Conservation (phyloP, 495 filamentous ascomycete genomes). For the Podospora anserina region DNA sequence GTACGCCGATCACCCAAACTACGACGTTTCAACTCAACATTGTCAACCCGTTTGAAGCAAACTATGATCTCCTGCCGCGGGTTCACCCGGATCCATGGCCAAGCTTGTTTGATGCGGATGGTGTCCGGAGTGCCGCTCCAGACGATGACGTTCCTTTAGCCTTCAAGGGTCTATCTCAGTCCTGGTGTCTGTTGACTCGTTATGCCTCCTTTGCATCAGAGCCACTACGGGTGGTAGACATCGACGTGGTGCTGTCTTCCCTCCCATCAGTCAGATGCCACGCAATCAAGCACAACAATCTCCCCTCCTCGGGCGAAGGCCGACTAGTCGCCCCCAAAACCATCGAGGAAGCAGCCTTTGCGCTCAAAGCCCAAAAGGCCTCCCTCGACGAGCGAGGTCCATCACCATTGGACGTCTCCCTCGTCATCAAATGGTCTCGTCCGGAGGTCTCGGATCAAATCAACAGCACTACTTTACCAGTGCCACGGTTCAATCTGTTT, state of each 20-base stretch:
- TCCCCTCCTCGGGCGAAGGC: conserved; percentile 28
- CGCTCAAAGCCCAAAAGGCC: conserved; percentile 65
- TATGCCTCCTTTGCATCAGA: conserved; percentile 74
- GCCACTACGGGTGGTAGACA: conserved; percentile 61
- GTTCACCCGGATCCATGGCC: conserved; percentile 80
- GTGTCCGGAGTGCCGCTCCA: conserved; percentile 18
- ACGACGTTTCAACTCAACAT: conserved; percentile 64
- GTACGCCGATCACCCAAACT: conserved; percentile 77
- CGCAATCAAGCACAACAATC: conserved; percentile 31
- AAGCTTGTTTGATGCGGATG: conserved; percentile 65
- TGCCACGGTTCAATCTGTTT: conserved; percentile 75
- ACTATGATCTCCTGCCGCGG: conserved; percentile 76
- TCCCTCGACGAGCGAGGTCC: conserved; percentile 76
- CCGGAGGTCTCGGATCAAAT: conserved; percentile 3
- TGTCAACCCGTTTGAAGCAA: conserved; percentile 80
- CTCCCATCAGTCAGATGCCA: conserved; percentile 45
- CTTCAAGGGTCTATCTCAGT: conserved; percentile 66
- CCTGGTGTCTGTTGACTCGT: conserved; percentile 69
- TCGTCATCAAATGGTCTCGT: conserved; percentile 75
- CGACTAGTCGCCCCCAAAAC: conserved; percentile 54
- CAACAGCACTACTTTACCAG: conserved; percentile 60
- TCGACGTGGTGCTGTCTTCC: conserved; percentile 55
- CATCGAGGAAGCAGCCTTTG: conserved; percentile 66
- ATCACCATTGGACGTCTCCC: conserved; percentile 66
- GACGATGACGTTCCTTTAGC: conserved; percentile 13